Conservation (phyloP, 2,329 filamentous ascomycete genomes). For the Colletotrichum truncatum region DNA sequence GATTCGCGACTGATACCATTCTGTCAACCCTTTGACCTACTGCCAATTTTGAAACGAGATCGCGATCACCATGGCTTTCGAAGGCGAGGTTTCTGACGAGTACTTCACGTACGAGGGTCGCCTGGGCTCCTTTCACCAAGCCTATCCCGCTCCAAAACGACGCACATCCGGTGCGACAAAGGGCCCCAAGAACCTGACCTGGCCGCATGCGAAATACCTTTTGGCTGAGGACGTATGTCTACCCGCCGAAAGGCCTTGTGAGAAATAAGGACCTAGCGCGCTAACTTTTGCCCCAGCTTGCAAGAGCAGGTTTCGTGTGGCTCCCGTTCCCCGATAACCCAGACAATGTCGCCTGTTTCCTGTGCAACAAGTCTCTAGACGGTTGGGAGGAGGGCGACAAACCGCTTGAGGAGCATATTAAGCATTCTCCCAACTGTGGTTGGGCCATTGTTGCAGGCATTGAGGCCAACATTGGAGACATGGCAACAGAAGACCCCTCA, state of each 20-base stretch:
- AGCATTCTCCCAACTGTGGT: slow-evolving; percentile 82
- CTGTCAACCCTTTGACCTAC: neutral
- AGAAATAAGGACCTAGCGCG: slow-evolving; percentile 16
- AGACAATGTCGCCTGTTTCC: slow-evolving; percentile 91
- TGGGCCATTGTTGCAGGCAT: slow-evolving; percentile 81
- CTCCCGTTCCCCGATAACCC: slow-evolving; percentile 77
- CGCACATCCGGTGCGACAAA: slow-evolving; percentile 73
- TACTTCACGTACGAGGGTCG: slow-evolving; percentile 78
- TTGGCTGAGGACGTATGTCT: slow-evolving; percentile 65
- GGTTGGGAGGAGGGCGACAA: slow-evolving; percentile 92
- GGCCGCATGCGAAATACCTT: slow-evolving; percentile 78
- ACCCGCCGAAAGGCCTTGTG: slow-evolving; percentile 9
- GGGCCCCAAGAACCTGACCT: slow-evolving; percentile 67
- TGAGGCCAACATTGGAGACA: slow-evolving; percentile 69
- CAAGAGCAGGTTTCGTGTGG: slow-evolving; percentile 91
- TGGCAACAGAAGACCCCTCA: slow-evolving; percentile 77
- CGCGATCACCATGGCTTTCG: slow-evolving; percentile 16
- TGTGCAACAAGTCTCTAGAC: slow-evolving; percentile 84
- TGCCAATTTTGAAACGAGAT: neutral
- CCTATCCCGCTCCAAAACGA: slow-evolving; percentile 72
- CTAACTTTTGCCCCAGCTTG: slow-evolving; percentile 69
- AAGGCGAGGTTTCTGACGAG: slow-evolving; percentile 42
- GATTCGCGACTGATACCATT: neutral
- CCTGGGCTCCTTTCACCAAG: slow-evolving; percentile 79
- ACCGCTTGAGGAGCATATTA: slow-evolving; percentile 85